Base-by-base conservation (phyloP, 2,329 filamentous ascomycete genomes). In the Penicillium sp. region DNA sequence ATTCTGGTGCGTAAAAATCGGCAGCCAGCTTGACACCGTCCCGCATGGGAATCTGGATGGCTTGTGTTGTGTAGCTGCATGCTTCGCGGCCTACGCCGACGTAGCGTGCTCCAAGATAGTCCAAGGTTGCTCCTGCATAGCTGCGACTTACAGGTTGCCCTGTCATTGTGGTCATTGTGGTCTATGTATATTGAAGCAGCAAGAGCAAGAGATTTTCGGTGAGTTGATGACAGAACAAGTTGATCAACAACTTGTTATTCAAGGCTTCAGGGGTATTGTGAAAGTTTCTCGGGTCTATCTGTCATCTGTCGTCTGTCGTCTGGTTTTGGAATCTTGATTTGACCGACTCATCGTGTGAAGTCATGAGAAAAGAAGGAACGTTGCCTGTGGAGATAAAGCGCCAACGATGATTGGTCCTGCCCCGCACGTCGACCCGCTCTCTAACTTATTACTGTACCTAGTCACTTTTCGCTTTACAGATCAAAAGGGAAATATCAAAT, bases 51-150 rank as follows among this genome's bases (percentile, higher is more conserved):
- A 56, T 52, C 31, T 45, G 20, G 35, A 56, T 39, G 15, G 46
- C 41, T 46, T 54, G 52, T n/a, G 29, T 50, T 32, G 54, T 56
- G 35, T 56, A 56, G 47, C 52, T 55, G 52, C 47, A 55, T 40
- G 41, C n/a, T 42, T 56, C 54, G 4, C 44, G 29, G 29, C 49
- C 39, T 12, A 49, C 46, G 4, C 42, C 42, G 5, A 56, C 27
- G 27, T 48, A 52, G 10, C 42, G 49, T 27, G 46, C 33, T 27
- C 54, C 52, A 1, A 56, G 12, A 23, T 56, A 55, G 35, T 56
- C 54, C 8, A 56, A 23, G 2, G 38, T 32, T n/a, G 46, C 49
- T n/a, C 9, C 28, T 20, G 52, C 29, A 25, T 44, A 52, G 28
- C 18, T 48, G 29, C 54, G 52, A 12, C 46, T 37, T 10, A 20